A percentile compares a stretch with the other conserved stretches of the same genome.
These are phyloP conservation scores for Rhizopus delemar DNA, from an alignment of 371 early-diverging fungal species.

Conservation along the genomic window DNA sequence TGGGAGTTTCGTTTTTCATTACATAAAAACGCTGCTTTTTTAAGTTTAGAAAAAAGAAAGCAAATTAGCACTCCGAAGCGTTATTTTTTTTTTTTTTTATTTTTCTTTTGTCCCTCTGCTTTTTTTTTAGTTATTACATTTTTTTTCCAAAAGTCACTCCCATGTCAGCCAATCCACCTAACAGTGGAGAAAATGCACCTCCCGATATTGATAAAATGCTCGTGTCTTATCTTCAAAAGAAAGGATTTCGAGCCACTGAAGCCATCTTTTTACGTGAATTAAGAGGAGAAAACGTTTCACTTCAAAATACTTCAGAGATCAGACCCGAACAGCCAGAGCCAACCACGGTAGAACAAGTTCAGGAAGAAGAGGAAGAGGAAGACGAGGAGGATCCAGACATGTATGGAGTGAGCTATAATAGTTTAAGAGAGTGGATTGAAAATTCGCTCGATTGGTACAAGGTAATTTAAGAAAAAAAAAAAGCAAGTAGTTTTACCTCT, in stretches of 20 bases:
- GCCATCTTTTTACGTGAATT: slow-evolving; percentile 33
- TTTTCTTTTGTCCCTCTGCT: background rate
- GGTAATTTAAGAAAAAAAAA: slow-evolving; percentile 38
- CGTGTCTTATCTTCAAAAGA: slow-evolving; percentile 40
- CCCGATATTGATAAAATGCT: slow-evolving; percentile 37
- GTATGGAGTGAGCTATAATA: slow-evolving; percentile 75
- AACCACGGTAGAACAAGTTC: slow-evolving; percentile 4
- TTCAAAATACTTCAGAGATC: slow-evolving; percentile 4
- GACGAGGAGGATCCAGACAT: slow-evolving; percentile 72
- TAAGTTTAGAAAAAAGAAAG: too few relatives aligned
- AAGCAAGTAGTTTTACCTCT: background rate
- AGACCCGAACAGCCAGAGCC: background rate
- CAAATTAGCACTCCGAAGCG: background rate
- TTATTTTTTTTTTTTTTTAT: too few relatives aligned
- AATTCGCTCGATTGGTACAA: slow-evolving; percentile 92
- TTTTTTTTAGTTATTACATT: background rate
- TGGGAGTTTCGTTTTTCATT: too few relatives aligned
- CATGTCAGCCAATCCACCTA: slow-evolving; percentile 4
- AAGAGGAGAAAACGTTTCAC: slow-evolving; percentile 24
- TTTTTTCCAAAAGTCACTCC: background rate
- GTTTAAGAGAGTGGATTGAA: slow-evolving; percentile 91
- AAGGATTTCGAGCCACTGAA: slow-evolving; percentile 34
- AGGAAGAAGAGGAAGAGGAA: slow-evolving; percentile 16
- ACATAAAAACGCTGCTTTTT: too few relatives aligned
- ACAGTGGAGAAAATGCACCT: slow-evolving; percentile 10